Conservation (phyloP, 2,329 filamentous ascomycete genomes). For the Trichoderma atroviride region DNA sequence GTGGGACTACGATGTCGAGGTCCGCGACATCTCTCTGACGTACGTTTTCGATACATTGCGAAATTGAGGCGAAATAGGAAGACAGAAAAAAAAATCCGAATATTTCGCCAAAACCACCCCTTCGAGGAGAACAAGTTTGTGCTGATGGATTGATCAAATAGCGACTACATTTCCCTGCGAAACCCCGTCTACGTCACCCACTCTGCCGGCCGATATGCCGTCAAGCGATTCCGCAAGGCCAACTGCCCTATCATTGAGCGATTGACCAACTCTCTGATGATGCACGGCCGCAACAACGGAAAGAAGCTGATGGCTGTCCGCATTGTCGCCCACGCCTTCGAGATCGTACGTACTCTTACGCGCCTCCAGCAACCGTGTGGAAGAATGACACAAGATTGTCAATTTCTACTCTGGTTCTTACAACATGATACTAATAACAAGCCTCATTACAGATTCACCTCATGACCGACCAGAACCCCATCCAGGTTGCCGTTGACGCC, state of each 20-base stretch:
- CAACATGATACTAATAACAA: conserved; percentile 35
- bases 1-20: conserved; percentile 98
- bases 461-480: conserved; percentile 99
- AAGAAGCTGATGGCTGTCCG: conserved; percentile 99
- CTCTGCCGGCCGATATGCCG: conserved; percentile 96
- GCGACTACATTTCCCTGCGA: conserved; percentile 99
- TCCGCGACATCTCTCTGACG: conserved; percentile 99
- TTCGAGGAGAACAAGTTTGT: conserved; percentile 26
- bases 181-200: conserved; percentile 98
- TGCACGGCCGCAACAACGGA: conserved; percentile 99
- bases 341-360: conserved; percentile 78
- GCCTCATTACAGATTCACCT: conserved; percentile 79
- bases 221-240: conserved; percentile 99
- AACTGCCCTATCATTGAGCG: conserved; percentile 99
- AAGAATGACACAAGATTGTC: background rate
- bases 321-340: conserved; percentile 98
- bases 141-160: conserved; percentile 50
- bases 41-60: conserved; percentile 53
- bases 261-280: conserved; percentile 99
- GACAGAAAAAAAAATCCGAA: conserved; percentile 6
- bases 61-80: conserved; percentile 7
- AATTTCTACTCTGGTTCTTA: background rate
- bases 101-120: background rate
- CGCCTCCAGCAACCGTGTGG: background rate
- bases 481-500: conserved; percentile 98